Evolutionary conservation across 768 basidiomycete genomes (phyloP), one percentile per base, ranked within the genome.

Genomic region (Serendipita indica): DNA sequence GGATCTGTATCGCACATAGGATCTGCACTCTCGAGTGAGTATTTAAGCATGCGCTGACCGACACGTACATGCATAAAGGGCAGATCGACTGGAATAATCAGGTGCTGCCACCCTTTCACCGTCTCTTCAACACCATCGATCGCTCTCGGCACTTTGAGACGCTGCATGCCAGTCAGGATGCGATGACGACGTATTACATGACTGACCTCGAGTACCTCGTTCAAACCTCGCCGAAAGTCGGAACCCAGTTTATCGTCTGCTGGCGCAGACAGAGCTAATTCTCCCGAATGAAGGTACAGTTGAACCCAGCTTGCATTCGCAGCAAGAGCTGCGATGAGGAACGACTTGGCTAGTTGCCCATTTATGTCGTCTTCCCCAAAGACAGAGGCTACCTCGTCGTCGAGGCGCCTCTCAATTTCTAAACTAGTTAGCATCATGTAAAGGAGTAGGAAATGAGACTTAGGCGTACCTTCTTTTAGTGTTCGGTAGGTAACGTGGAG

Each of bases 11-110:
- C 28, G 81, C 78, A 16, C 83, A 82, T 37, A 84, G 74, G 54
- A 89, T 82, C 87, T 60, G 22, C 30, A 30, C 18, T 10, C 10
- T 14, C 13, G 16, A 45, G 25, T 62, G 39, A 60, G 59, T 45
- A 43, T 20, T 62, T 58, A n/a, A 54, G 56, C 41, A 57, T 34
- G 33, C 3, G 18, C 14, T 12, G 43, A 7, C 10, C 22, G 3
- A 3, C 35, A 71, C 84, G 70, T 60, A 89, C 91, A 65, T 83
- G 81, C 77, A 89, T 83, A 60, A 71, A 67, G 0, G 91, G 91
- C 30, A 93, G 76, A 65, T 93, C 91, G 3, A 93, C 84, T 25
- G 89, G 89, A 46, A 93, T 88, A 60, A 74, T 76, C 41, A 93
- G 77, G 63, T 84, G 80, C 41, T 82, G 76, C 89, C 89, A 94